These are phyloP conservation scores for Eleusine indica DNA, from an alignment of 176 grass and related monocot genomes.

Conservation along the genomic window DNA sequence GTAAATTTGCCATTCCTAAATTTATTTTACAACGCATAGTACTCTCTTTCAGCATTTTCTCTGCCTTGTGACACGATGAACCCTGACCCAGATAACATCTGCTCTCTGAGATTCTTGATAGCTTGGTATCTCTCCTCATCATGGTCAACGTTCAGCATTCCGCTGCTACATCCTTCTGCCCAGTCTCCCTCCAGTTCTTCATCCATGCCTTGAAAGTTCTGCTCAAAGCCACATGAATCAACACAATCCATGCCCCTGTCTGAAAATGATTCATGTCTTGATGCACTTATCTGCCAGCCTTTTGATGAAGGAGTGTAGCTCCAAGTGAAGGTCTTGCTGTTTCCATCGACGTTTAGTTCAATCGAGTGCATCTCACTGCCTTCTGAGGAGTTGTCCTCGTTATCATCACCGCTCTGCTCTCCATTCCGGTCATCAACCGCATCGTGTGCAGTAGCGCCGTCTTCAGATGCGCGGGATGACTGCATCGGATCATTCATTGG, in stretches of 20 bases:
- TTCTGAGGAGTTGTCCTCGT: constrained; percentile 33
- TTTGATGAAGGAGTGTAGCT: constrained; percentile 39
- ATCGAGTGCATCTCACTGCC: constrained; percentile 75
- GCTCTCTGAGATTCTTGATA: constrained; percentile 77
- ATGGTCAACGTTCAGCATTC: constrained; percentile 48
- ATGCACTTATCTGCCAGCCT: constrained; percentile 9
- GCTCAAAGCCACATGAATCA: not conserved
- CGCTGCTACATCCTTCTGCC: constrained; percentile 59
- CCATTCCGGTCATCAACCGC: not conserved
- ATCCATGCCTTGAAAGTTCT: constrained; percentile 20
- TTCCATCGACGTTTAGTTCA: constrained; percentile 73
- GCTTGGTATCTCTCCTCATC: constrained; percentile 72
- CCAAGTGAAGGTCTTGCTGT: constrained; percentile 57
- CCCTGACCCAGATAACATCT: constrained; percentile 74
- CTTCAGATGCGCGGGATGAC: constrained; percentile 7
- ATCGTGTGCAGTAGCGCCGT: not conserved
- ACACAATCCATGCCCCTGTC: constrained; percentile 37
- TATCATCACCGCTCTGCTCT: constrained; percentile 11
- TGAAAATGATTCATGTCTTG: constrained; percentile 31
- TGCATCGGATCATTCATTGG: constrained; percentile 7
- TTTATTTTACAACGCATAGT: constrained; percentile 36
- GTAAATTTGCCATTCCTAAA: not conserved
- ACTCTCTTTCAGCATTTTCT: constrained; percentile 34
- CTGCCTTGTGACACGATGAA: constrained; percentile 52
- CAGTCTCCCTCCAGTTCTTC: constrained; percentile 59